These are phyloP conservation scores for Spathaspora sp. DNA, from an alignment of 805 yeast species.

Conservation along the genomic window DNA sequence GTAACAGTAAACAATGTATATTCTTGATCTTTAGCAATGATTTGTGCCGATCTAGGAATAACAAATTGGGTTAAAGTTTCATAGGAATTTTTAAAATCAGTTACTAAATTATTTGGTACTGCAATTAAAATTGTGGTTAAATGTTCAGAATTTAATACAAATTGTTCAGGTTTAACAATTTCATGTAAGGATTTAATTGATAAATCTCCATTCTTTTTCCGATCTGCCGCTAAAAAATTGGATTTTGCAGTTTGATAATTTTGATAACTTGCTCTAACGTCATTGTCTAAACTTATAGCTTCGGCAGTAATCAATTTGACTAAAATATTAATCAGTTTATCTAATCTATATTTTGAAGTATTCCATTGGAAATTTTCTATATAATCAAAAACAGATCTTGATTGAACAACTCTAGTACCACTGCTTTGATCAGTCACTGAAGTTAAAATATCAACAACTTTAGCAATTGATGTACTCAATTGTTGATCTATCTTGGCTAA, in stretches of 20 bases:
- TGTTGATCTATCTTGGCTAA: conserved; percentile 78
- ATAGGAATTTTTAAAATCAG: conserved; percentile 63
- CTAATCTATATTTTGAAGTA: conserved; percentile 78
- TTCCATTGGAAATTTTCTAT: conserved; percentile 84
- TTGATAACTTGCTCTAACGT: conserved; percentile 72
- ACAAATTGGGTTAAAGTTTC: conserved; percentile 79
- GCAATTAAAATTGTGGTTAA: conserved; percentile 83
- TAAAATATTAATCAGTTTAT: conserved; percentile 75
- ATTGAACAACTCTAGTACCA: conserved; percentile 33
- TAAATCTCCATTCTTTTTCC: conserved; percentile 90
- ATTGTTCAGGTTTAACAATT: conserved; percentile 76
- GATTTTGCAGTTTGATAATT: conserved; percentile 80
- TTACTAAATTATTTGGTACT: conserved; percentile 65
- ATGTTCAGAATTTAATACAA: conserved; percentile 83
- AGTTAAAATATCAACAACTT: conserved; percentile 71
- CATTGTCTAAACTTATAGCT: conserved; percentile 78
- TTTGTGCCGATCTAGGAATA: conserved; percentile 84
- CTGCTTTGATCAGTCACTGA: conserved; percentile 26
- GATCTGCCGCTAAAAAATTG: conserved; percentile 80
- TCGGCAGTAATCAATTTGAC: conserved; percentile 69
- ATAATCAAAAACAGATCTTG: conserved; percentile 54
- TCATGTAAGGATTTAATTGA: conserved; percentile 89
- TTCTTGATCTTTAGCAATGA: conserved; percentile 70
- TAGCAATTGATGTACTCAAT: conserved; percentile 62
- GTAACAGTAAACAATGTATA: conserved; percentile 73